phyloP scores from a whole-genome alignment of 768 basidiomycete species.

The Serpula lacrymans region DNA sequence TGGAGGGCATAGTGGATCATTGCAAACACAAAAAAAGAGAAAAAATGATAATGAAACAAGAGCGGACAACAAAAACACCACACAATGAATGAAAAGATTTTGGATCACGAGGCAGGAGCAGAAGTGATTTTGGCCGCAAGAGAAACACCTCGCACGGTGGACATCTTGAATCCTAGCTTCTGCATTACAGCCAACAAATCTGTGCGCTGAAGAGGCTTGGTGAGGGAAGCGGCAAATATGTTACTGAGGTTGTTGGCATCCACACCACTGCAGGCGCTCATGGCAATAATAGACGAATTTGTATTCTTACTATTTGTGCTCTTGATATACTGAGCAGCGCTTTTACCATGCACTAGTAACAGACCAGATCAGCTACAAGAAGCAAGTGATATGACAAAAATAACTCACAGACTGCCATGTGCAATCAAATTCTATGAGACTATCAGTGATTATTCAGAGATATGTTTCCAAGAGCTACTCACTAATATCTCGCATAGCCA shows the following conservation, averaged over 20 bases:
- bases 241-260: conserved; percentile 63
- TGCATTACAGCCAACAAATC: conserved; percentile 81
- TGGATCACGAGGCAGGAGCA: conserved; percentile 23
- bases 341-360: conserved; percentile 82
- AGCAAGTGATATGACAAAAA: background rate
- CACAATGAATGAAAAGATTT: conserved; percentile 15
- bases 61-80: conserved; percentile 22
- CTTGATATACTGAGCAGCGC: conserved; percentile 95
- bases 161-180: conserved; percentile 88
- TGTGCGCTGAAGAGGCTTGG: conserved; percentile 87
- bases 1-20: conserved; percentile 24
- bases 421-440: conserved; percentile 81
- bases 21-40: no score
- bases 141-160: conserved; percentile 58
- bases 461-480: conserved; percentile 30
- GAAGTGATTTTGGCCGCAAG: conserved; percentile 52
- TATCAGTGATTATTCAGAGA: conserved; percentile 6
- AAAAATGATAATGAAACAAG: conserved; percentile 26
- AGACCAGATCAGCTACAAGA: conserved; percentile 8
- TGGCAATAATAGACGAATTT: conserved; percentile 87
- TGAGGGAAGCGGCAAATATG: conserved; percentile 75
- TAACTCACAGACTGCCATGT: conserved; percentile 87
- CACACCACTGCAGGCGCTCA: conserved; percentile 80
- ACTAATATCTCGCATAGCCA: conserved; percentile 98
- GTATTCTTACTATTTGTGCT: conserved; percentile 95